These are phyloP conservation scores for Pseudotsuga menziesii DNA, from an alignment of 75 land plant genomes.

Conservation along the genomic window DNA sequence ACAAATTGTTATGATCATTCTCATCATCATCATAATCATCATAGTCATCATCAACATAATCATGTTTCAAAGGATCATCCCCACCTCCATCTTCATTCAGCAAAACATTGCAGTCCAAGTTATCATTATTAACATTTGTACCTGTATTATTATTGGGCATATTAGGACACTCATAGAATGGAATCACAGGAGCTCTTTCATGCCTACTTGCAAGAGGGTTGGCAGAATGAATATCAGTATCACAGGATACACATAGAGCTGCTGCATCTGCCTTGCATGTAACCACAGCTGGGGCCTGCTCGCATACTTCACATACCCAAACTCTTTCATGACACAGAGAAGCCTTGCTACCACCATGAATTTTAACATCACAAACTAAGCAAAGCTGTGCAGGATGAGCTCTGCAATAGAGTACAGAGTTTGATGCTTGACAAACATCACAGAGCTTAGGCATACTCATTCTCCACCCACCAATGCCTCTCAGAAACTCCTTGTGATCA, in stretches of 20 bases:
- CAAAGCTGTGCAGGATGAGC: slow-evolving; percentile 73
- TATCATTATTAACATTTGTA: background rate
- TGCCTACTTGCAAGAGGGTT: slow-evolving; percentile 81
- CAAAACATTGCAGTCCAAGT: slow-evolving; percentile 4
- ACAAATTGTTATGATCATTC: background rate
- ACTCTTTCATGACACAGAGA: slow-evolving; percentile 71
- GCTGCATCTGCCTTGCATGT: slow-evolving; percentile 93
- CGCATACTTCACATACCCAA: slow-evolving; percentile 88
- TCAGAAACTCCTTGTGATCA: slow-evolving; percentile 2
- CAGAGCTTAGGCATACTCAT: slow-evolving; percentile 9
- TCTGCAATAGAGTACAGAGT: slow-evolving; percentile 45
- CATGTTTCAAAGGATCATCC: slow-evolving; percentile 1
- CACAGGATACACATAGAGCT: slow-evolving; percentile 75
- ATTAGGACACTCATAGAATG: slow-evolving; percentile 34
- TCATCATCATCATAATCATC: slow-evolving; percentile 24
- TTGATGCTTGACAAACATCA: slow-evolving; percentile 9
- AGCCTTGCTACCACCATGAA: slow-evolving; percentile 53
- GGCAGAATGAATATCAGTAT: slow-evolving; percentile 83
- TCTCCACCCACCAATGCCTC: slow-evolving; percentile 11
- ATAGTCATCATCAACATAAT: slow-evolving; percentile 2
- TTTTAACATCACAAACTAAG: slow-evolving; percentile 48
- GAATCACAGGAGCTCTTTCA: slow-evolving; percentile 60
- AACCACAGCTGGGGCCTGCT: slow-evolving; percentile 76
- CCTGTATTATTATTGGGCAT: background rate
- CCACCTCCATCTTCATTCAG: background rate